phyloP scores from a whole-genome alignment of 805 yeast species.

The Barnettozyma salicaria region DNA sequence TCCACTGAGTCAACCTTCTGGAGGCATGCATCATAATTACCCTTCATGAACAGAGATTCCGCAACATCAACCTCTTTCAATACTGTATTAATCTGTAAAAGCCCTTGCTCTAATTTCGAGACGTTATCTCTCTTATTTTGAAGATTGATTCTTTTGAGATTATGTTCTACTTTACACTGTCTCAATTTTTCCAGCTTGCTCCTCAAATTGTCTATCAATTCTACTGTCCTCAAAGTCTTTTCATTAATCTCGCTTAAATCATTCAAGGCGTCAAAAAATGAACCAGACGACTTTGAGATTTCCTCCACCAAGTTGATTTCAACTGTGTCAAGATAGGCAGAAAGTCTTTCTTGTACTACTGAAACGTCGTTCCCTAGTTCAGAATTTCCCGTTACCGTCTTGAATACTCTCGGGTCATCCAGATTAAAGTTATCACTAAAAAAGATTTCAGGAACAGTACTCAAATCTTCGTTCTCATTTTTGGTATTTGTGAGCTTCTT shows the following conservation, averaged over 20 bases:
- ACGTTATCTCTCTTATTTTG: slow-evolving; percentile 52
- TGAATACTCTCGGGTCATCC: slow-evolving; percentile 84
- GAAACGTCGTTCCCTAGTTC: slow-evolving; percentile 45
- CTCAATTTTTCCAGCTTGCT: slow-evolving; percentile 42
- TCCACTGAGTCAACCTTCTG: slow-evolving; percentile 54
- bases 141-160: slow-evolving; percentile 43
- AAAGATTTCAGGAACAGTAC: slow-evolving; percentile 62
- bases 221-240: slow-evolving; percentile 47
- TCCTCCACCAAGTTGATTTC: slow-evolving; percentile 77
- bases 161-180: slow-evolving; percentile 42
- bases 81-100: slow-evolving; percentile 43
- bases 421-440: slow-evolving; percentile 64
- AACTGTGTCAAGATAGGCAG: slow-evolving; percentile 77
- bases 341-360: slow-evolving; percentile 68
- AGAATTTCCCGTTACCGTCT: slow-evolving; percentile 59
- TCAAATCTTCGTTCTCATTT: slow-evolving; percentile 25
- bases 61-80: slow-evolving; percentile 44
- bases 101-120: slow-evolving; percentile 53
- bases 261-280: slow-evolving; percentile 79
- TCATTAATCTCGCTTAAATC: slow-evolving; percentile 62
- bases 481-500: slow-evolving; percentile 19
- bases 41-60: slow-evolving; percentile 37
- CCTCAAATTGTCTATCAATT: slow-evolving; percentile 41
- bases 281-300: slow-evolving; percentile 76
- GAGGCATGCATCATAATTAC: slow-evolving; percentile 48